Evolutionary conservation across 495 filamentous ascomycete genomes (phyloP), one percentile per base, ranked within the genome.

Genomic region (Trichoderma parareesei): DNA sequence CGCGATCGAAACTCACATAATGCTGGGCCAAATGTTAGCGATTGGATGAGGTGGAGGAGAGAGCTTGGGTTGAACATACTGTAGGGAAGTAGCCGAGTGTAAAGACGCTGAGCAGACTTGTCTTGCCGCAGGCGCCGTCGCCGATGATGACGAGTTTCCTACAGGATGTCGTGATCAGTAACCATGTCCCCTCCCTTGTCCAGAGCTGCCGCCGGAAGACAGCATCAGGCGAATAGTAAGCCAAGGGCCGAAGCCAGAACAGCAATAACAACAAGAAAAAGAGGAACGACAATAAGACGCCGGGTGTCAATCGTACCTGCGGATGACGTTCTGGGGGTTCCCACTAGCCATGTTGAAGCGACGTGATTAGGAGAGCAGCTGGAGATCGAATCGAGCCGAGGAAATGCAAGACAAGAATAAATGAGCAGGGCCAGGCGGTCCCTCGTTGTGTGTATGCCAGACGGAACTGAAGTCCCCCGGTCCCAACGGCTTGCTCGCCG

Each of bases 131-230:
- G 67, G 94, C 94, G 79, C 94, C 94, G 74, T 99, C 94, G 53
- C 94, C 94, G 70, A 99, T 99, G 65, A 99, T 99, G 68, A 99
- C 94, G 73, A 99, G 81, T 79, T 99, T 99, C 80, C 94, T 99
- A 65, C 8, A 46, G 9, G n/a, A n/a, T 18, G 57, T 55, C 13
- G 18, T 46, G 33, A 65, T 72, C 66, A 73, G 71, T 16, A 38
- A 49, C 7, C n/a, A n/a, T 4, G 46, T 49, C 46, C n/a, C 60
- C 42, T 59, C 62, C 49, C 27, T 20, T 18, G 48, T 53, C 65
- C 18, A 27, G 4, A 10, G n/a, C 20, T 63, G 27, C 5, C 8
- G 43, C 42, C 40, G n/a, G n/a, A 18, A 20, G 16, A 20, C 59
- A 35, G 20, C 18, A 55, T 55, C 59, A 7, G 2, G 20, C 38